Conservation (phyloP, 495 filamentous ascomycete genomes). For the Penicillium nucicola region DNA sequence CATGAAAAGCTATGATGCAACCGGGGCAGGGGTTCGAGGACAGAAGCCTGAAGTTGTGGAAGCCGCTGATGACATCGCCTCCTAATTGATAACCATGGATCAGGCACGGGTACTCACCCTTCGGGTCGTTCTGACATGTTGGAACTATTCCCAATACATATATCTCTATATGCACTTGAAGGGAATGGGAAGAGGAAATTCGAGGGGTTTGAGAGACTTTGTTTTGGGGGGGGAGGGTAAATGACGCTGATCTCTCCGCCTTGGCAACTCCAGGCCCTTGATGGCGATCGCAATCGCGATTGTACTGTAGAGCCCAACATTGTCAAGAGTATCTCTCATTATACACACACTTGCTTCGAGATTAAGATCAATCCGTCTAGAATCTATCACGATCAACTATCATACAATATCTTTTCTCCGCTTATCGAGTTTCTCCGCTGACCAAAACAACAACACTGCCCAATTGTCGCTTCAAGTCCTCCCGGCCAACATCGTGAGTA, state of each 20-base stretch:
- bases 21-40: neutral
- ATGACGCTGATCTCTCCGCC: slow-evolving; percentile 10
- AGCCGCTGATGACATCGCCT: neutral
- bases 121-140: slow-evolving; percentile 27
- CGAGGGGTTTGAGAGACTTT: slow-evolving; percentile 1
- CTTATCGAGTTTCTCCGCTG: slow-evolving; percentile 48
- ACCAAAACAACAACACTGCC: slow-evolving; percentile 82
- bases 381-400: too few relatives aligned
- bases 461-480: slow-evolving; percentile 84
- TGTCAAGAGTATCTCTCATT: neutral
- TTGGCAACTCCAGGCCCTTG: slow-evolving; percentile 5
- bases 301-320: neutral
- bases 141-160: neutral
- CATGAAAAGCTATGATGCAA: slow-evolving; percentile 15
- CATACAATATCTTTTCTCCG: slow-evolving; percentile 6
- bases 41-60: neutral
- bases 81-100: slow-evolving; percentile 18
- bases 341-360: slow-evolving; percentile 2
- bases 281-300: neutral
- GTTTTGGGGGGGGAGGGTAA: slow-evolving; percentile 7
- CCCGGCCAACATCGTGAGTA: slow-evolving; percentile 94
- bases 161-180: neutral
- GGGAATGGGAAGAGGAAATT: neutral
- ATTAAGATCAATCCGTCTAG: too few relatives aligned
- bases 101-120: slow-evolving; percentile 20